Base-by-base conservation (phyloP, 106 monocot species). In the Platanthera zijinensis region DNA sequence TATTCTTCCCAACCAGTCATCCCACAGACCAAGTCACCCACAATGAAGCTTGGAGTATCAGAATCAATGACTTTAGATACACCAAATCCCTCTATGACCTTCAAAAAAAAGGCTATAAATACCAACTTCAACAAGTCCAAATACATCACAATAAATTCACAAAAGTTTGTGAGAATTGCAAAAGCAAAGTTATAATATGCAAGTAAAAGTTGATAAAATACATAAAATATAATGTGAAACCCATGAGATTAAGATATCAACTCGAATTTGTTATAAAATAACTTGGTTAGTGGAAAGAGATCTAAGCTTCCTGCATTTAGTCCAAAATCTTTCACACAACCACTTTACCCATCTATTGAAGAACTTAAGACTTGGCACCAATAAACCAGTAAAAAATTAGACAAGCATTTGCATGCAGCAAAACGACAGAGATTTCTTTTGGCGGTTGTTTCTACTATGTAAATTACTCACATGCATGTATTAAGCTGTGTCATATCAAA, bases 1-100 rank as follows among this genome's bases (percentile, higher is more conserved):
- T 92, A 95, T 69, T 92, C 92, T 75, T 95, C 95, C 95, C 95
- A 95, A 8, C 92, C 88, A 66, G 88, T 92, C 3, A 92, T 47
- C 47, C 95, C 95, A 0, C 82, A 73, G 18, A 95, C 85, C 47
- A 85, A 63, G 72, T 95, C 95, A 2, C 92, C 95, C 8, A 74
- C 82, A 6, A 45, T 57, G 78, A 92, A 95, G 32, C 78, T 71
- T 30, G 90, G 84, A 80, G 86, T 66, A 53, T 86, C 80, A 3
- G 95, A 90, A 72, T 82, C 90, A 30, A 92, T 52, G 22, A 95
- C 92, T 82, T 75, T 90, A 12, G 83, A 82, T 48, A 95, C 83
- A 15, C 92, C 95, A 82, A 90, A 87, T 3, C 95, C 95, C 59
- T 92, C 84, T 59, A 95, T 82, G 1, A 78, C 84, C 91, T 95